Base-by-base conservation (phyloP, 2,329 filamentous ascomycete genomes). In the Phymatotrichopsis omnivora region DNA sequence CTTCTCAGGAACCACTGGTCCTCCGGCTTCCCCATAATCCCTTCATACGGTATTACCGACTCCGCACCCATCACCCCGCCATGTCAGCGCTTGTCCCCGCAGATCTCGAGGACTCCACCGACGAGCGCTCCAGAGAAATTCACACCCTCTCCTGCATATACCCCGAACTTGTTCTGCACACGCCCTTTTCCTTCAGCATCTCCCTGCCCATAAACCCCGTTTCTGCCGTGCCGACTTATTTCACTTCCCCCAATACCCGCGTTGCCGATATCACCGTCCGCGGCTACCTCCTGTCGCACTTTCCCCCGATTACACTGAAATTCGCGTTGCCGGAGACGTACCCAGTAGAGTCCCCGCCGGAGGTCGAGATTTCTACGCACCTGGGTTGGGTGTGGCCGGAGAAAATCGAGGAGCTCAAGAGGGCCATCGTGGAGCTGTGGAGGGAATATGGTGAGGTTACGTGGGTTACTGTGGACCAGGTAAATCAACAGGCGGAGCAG, bases 71-170 rank as follows among this genome's bases (percentile, higher is more conserved):
- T 19, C n/a, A 2, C n/a, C 28, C 7, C 23, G 11, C 23, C 14
- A 5, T 10, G 6, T 14, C 22, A 31, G n/a, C 20, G 28, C 45
- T 49, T 30, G 30, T 34, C n/a, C n/a, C 41, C 23, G 48, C 48
- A 11, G 23, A 34, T 14, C 44, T 53, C 24, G 42, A 64, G 44
- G 64, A 64, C 47, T 63, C 62, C 52, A 68, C 73, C 56, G 71
- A 76, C 57, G 65, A 68, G 52, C 75, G 78, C 38, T 62, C 68
- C 43, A 65, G 70, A 35, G 78, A 82, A 65, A 67, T 82, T 43
- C 71, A 69, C 56, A 72, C 75, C 11, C 68, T 82, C 45, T 64
- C 68, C 45, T 75, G 76, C 51, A 82, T 82, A 57, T 82, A 73
- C 53, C 78, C 78, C n/a, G 78, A 82, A 61, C 71, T 82, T 30